phyloP scores from a whole-genome alignment of 148 eudicot species.

The Linanthus parryae region DNA sequence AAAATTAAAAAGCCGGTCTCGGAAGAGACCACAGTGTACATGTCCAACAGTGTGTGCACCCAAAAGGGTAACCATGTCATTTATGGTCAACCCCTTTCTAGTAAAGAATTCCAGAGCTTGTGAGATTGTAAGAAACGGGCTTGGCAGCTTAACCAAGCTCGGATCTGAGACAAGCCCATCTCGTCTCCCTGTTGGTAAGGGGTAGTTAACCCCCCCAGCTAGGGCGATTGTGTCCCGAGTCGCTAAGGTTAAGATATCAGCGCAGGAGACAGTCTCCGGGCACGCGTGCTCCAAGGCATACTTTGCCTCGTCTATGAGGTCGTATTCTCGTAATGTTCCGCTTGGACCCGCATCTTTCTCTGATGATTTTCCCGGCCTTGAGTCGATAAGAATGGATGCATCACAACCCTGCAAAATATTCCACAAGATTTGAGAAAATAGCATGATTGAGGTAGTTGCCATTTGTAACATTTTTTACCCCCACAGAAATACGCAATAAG shows the following conservation, averaged over 20 bases:
- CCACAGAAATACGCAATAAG: too few species aligned
- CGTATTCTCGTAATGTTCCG: slow-evolving; percentile 18
- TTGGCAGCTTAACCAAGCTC: slow-evolving; percentile 11
- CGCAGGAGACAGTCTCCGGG: slow-evolving; percentile 7
- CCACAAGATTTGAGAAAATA: too few species aligned
- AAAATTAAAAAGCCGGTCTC: slow-evolving; percentile 4
- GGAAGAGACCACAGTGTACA: slow-evolving; percentile 17
- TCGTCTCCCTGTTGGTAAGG: slow-evolving; percentile 19
- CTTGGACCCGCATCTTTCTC: slow-evolving; percentile 22
- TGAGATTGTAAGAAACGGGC: slow-evolving; percentile 1
- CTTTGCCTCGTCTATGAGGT: slow-evolving; percentile 22
- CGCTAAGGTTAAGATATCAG: slow-evolving; percentile 18
- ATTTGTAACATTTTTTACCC: too few species aligned
- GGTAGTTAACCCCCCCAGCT: slow-evolving; percentile 22
- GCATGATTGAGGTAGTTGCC: too few species aligned
- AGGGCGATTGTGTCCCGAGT: slow-evolving; percentile 26
- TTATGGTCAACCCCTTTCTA: slow-evolving; percentile 14
- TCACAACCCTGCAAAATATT: slow-evolving; percentile 43
- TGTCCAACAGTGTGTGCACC: slow-evolving; percentile 28
- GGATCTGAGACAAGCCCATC: slow-evolving; percentile 19
- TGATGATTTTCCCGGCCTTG: slow-evolving; percentile 4
- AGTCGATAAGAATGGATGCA: slow-evolving; percentile 29
- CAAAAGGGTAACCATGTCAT: slow-evolving; percentile 22
- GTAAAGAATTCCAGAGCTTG: slow-evolving; percentile 7
- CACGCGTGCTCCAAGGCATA: slow-evolving; percentile 14